Conservation (phyloP, 306 rosid genomes). For the apple (Malus domestica) region DNA sequence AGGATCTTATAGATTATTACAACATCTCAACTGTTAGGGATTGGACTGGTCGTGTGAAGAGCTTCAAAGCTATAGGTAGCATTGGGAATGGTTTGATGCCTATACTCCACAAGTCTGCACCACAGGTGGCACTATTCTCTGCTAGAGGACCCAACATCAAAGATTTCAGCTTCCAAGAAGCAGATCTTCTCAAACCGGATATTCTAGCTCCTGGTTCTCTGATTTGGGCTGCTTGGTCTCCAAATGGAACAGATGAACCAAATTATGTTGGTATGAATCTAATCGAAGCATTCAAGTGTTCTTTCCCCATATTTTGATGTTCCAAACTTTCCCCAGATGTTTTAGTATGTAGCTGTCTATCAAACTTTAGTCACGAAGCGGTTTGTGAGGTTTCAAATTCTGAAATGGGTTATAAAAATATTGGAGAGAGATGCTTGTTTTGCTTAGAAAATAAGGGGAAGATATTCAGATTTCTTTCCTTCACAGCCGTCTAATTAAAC, state of each 20-base stretch:
- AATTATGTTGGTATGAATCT: slow-evolving; percentile 64
- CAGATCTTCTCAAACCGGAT: slow-evolving; percentile 98
- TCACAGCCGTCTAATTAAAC: background rate
- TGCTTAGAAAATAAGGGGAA: background rate
- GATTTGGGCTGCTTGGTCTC: slow-evolving; percentile 99
- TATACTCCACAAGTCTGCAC: slow-evolving; percentile 90
- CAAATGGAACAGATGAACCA: slow-evolving; percentile 95
- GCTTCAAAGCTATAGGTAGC: slow-evolving; percentile 71
- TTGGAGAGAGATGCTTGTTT: background rate
- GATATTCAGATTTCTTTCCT: background rate
- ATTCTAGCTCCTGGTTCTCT: slow-evolving; percentile 96
- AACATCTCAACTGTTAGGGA: slow-evolving; percentile 85
- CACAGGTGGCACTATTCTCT: slow-evolving; percentile 91
- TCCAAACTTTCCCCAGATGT: slow-evolving; percentile 6
- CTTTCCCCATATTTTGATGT: slow-evolving; percentile 10
- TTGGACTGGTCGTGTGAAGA: slow-evolving; percentile 95
- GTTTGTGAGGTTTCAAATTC: slow-evolving; percentile 1
- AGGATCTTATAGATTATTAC: slow-evolving; percentile 92
- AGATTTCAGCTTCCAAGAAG: slow-evolving; percentile 93
- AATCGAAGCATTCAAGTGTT: slow-evolving; percentile 2
- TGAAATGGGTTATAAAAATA: background rate
- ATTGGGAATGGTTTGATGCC: slow-evolving; percentile 92
- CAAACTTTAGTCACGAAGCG: background rate
- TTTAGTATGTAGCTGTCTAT: background rate
- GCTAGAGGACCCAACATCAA: slow-evolving; percentile 93